These are phyloP conservation scores for Trypanosoma brucei DNA, from an alignment of 208 protist genomes.

Conservation along the genomic window DNA sequence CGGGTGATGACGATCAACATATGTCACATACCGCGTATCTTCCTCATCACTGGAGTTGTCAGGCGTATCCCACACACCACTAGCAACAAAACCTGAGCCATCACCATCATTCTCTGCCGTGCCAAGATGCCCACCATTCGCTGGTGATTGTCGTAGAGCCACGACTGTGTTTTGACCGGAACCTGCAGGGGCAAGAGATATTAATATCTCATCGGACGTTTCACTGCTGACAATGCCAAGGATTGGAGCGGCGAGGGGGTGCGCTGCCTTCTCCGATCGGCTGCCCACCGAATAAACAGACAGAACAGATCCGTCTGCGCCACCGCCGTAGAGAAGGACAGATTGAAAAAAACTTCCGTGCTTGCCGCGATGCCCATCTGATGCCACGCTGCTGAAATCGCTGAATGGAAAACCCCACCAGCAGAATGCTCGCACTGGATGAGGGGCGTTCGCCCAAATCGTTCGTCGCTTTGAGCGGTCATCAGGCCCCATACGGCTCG, in stretches of 20 bases:
- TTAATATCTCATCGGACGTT: constrained; percentile 21
- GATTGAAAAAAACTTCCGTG: constrained; percentile 12
- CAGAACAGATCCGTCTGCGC: constrained; percentile 21
- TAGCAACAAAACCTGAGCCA: constrained; percentile 1
- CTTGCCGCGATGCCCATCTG: not conserved
- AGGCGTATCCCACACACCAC: not conserved
- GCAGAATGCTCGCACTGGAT: constrained; percentile 32
- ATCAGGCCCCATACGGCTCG: constrained; percentile 15
- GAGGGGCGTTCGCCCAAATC: constrained; percentile 14
- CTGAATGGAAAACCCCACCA: constrained; percentile 21
- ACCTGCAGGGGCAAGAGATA: constrained; percentile 13
- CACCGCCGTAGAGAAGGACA: constrained; percentile 27
- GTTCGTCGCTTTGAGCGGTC: constrained; percentile 12
- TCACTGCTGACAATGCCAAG: constrained; percentile 22
- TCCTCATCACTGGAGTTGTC: constrained; percentile 22
- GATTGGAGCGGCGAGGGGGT: constrained; percentile 15
- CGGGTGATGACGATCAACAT: constrained; percentile 16
- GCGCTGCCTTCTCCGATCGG: constrained; percentile 11
- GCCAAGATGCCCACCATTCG: not conserved
- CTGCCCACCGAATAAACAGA: constrained; percentile 23
- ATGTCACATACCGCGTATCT: not conserved
- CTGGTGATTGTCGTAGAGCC: not conserved
- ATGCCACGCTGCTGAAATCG: not conserved
- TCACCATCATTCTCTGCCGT: constrained; percentile 9
- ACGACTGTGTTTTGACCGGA: not conserved